Evolutionary conservation across 2,329 filamentous ascomycete species (phyloP), one percentile per base, ranked within the genome.

Genomic region (Pyrenochaeta sp.): DNA sequence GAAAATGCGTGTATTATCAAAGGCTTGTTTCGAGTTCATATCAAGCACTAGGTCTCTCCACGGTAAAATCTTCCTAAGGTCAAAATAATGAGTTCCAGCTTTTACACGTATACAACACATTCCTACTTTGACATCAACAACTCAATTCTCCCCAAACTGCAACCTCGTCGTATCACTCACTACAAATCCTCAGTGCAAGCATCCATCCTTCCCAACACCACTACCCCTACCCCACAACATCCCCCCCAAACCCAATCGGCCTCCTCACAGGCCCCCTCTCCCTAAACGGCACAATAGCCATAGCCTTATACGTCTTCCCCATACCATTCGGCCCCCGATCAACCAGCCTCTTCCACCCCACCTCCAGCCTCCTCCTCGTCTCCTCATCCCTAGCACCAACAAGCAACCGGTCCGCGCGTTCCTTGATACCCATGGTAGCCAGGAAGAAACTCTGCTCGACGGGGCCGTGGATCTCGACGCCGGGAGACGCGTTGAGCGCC

Each of bases 291-390:
- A 97, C 67, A 60, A 99, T 90, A 9, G 92, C 89, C 80, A 99
- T 80, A 17, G 85, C 92, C 74, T 97, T 96, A 71, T 99, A 99
- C 15, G 96, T 77, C 74, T 87, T 92, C 0, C 94, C 94, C 94
- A 99, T 99, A 0, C 91, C 93, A 37, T 83, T 85, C 1, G 85
- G 87, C 0, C 89, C 87, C 28, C 84, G 79, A 69, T 96, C 92
- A n/a, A 96, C 83, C 37, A 99, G 75, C 49, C 94, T 79, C 73
- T 83, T 87, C 83, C 90, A 95, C 0, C 88, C 86, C 51, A 77
- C 82, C 53, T 90, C 84, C 21, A 96, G 77, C 37, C 84, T 82
- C 36, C 44, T 51, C 29, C 48, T 46, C 13, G 53, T 60, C 38
- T 68, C 67, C 9, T 65, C 65, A n/a, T 67, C 60, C 74, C 81